Evolutionary conservation across 495 filamentous ascomycete species (phyloP).

Genomic region (Delitschia confertaspora): DNA sequence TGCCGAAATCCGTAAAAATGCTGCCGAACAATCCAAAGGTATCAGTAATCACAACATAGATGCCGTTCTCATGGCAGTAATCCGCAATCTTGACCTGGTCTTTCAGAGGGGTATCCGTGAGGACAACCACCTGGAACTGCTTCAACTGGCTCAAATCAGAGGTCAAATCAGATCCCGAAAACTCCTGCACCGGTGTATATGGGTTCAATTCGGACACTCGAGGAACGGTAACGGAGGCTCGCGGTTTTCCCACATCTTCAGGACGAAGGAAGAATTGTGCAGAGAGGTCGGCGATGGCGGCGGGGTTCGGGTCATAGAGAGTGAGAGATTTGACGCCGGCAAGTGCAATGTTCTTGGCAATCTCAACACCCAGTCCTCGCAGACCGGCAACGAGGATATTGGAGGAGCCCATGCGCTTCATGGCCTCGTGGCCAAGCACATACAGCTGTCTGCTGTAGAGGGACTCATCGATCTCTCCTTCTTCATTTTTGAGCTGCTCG

Average conservation of each 20-base stretch:
- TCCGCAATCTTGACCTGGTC: slow-evolving; percentile 77
- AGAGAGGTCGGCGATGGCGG: slow-evolving; percentile 75
- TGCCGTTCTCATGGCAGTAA: slow-evolving; percentile 86
- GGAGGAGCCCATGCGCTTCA: slow-evolving; percentile 98
- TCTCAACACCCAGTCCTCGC: slow-evolving; percentile 92
- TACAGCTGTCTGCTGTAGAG: slow-evolving; percentile 97
- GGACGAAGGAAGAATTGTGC: slow-evolving; percentile 91
- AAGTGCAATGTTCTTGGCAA: slow-evolving; percentile 97
- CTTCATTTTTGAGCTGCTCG: slow-evolving; percentile 50
- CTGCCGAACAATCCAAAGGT: slow-evolving; percentile 90
- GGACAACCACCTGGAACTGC: slow-evolving; percentile 83
- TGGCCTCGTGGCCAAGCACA: slow-evolving; percentile 96
- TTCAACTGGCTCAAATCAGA: slow-evolving; percentile 67
- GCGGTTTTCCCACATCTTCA: slow-evolving; percentile 84
- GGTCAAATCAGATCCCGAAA: slow-evolving; percentile 54
- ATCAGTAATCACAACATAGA: slow-evolving; percentile 78
- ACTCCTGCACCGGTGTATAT: slow-evolving; percentile 80
- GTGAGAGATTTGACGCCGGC: slow-evolving; percentile 89
- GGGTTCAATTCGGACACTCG: slow-evolving; percentile 91
- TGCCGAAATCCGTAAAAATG: slow-evolving; percentile 95
- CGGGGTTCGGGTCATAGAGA: slow-evolving; percentile 74
- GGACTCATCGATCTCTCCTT: slow-evolving; percentile 82
- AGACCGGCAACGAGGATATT: slow-evolving; percentile 89
- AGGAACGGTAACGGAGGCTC: slow-evolving; percentile 77
- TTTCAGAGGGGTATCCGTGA: slow-evolving; percentile 72